Evolutionary conservation across 495 filamentous ascomycete species (phyloP).

Genomic region (Paragyromitra xinjiangensis): DNA sequence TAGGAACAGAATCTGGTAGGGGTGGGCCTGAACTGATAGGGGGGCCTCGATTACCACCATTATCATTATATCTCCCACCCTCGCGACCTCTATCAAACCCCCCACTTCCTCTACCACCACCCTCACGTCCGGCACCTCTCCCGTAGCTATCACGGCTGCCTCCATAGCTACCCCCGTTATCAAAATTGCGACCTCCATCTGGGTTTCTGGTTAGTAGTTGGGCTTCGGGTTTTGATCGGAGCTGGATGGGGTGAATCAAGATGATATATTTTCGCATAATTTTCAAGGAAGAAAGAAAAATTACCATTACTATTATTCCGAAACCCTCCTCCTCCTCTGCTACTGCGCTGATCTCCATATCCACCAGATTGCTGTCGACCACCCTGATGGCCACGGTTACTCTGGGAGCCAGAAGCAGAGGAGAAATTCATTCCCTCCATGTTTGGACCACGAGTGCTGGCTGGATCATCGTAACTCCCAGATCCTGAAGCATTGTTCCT

Average conservation of each 20-base stretch:
- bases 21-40: slow-evolving; percentile 29
- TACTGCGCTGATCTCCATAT: slow-evolving; percentile 11
- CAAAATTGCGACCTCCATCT: slow-evolving; percentile 2
- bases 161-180: not conserved
- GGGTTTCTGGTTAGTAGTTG: not conserved
- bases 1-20: slow-evolving; percentile 23
- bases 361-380: slow-evolving; percentile 1
- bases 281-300: not conserved
- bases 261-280: not conserved
- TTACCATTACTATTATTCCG: not conserved
- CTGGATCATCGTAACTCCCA: not conserved
- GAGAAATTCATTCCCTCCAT: not conserved
- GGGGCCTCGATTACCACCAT: slow-evolving; percentile 6
- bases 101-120: not conserved
- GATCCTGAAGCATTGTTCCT: not conserved
- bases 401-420: not conserved
- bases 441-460: not conserved
- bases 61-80: not conserved
- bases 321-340: slow-evolving; percentile 2
- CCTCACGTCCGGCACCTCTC: not conserved
- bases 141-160: not conserved
- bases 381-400: not conserved
- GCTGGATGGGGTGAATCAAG: not conserved
- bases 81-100: not conserved
- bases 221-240: not conserved